phyloP scores from a whole-genome alignment of 805 yeast species.

The Saccharomyces jurei region DNA sequence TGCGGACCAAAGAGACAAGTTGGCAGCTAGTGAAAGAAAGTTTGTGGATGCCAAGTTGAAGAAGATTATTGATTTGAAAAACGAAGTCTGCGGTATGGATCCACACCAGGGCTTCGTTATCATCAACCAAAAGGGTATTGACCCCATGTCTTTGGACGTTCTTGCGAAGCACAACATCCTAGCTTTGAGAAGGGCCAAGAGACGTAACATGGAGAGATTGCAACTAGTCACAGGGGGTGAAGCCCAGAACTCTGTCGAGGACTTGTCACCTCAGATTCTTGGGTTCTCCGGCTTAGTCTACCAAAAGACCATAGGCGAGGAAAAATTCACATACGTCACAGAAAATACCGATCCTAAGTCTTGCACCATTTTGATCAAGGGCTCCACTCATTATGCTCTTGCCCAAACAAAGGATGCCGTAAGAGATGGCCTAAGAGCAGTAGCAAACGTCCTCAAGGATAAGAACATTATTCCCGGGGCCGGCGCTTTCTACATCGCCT shows the following conservation, averaged over 20 bases:
- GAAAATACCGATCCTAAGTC: constrained; percentile 84
- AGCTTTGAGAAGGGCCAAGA: constrained; percentile 94
- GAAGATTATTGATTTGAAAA: constrained; percentile 87
- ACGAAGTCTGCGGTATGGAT: constrained; percentile 77
- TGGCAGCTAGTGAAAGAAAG: constrained; percentile 86
- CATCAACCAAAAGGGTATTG: constrained; percentile 96
- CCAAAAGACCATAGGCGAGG: constrained; percentile 93
- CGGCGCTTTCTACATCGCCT: constrained; percentile 88
- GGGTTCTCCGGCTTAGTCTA: constrained; percentile 88
- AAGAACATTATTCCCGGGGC: constrained; percentile 89
- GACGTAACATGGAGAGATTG: constrained; percentile 98
- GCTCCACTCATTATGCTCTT: constrained; percentile 81
- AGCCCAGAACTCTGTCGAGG: constrained; percentile 96
- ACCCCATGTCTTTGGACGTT: constrained; percentile 93
- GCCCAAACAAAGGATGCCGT: constrained; percentile 95
- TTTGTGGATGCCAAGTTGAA: constrained; percentile 90
- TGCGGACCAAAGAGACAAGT: constrained; percentile 93
- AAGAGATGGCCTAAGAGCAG: constrained; percentile 93
- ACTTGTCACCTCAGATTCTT: constrained; percentile 64
- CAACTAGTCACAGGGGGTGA: constrained; percentile 95
- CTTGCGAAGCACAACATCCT: constrained; percentile 87
- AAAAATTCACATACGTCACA: constrained; percentile 91
- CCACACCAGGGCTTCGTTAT: constrained; percentile 77
- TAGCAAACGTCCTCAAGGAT: constrained; percentile 83
- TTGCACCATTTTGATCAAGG: constrained; percentile 86